Base-by-base conservation (phyloP, 441 rosid genomes). In the Adansonia rubrostipa region DNA sequence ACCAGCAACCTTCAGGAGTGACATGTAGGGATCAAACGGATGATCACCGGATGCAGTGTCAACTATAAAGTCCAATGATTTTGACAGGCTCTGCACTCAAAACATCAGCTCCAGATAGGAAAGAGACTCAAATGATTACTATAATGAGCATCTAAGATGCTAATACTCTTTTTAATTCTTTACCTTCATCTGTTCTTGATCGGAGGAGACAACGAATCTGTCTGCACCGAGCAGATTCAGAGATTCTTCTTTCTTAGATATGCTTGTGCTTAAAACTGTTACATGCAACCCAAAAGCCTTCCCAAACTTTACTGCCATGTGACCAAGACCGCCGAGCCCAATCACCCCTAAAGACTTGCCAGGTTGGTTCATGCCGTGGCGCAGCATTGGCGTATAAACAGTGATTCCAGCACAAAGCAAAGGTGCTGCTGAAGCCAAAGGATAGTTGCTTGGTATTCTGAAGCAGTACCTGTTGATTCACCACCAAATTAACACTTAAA, bases 261-360 rank as follows among this genome's bases (percentile, higher is more conserved):
- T 40, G 66, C 97, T 92, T 24, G 98, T 92, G 92, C 99, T 96
- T 48, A 96, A 83, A 80, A 96, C 94, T 0, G 97, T 93, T 14
- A 92, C 97, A 20, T 78, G 79, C 84, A 96, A 82, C 71, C 99
- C 97, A 75, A 96, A 94, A 78, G 97, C 98, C 86, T 94, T 96
- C 19, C 98, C 99, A 75, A 93, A 90, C 87, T 92, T 93, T 80
- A 94, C 97, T 2, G 97, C 99, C 97, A 96, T 92, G 90, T 96
- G 99, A 22, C 98, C 98, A 48, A 92, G 99, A 28, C 99, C 99
- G 74, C 98, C 98, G 1, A 96, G 92, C 53, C 98, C 98, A 8
- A 96, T 86, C 51, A 96, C 97, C 15, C 98, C 97, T 0, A 92
- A 85, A 68, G 91, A 86, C 82, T 91, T 92, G 42, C 97, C 98